Evolutionary conservation across 2,329 filamentous ascomycete genomes (phyloP), one percentile per base, ranked within the genome.

Genomic region (Penicillium aurantiogriseum): DNA sequence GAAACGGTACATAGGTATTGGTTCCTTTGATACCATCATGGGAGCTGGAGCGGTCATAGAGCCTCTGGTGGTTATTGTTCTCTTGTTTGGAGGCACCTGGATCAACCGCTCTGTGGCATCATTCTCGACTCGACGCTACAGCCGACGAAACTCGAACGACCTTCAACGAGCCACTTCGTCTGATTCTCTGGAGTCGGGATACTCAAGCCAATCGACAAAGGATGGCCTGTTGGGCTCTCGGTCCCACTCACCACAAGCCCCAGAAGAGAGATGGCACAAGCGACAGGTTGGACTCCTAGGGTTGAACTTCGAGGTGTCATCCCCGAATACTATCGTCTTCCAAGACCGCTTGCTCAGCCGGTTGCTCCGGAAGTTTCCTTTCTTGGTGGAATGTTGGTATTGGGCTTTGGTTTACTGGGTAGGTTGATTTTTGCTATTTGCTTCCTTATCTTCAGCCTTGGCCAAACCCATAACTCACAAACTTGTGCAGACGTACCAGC

Each of bases 391-490:
- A 73, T 87, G 84, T 40, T 91, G 88, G 87, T 91, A 91, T 66
- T 91, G 88, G 88, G 84, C 85, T 3, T 75, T 90, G 61, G 86
- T 91, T 50, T 91, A 91, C 76, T 91, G 88, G 87, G 88, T 90
- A 81, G 66, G 82, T 69, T 31, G n/a, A 31, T 54, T n/a, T 19
- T 19, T 17, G 23, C 8, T 40, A 19, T 27, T 44, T 35, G 1
- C 13, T 46, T 39, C 9, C 25, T n/a, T 11, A 44, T 19, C 9
- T 6, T 29, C 10, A 15, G 25, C 27, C 25, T 29, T 44, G 25
- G 17, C 17, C 25, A 27, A 44, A 13, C 25, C 9, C 9, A 44
- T 17, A 25, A 36, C 61, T 68, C 29, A 66, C 39, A 44, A 44
- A 25, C 15, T 10, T n/a, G 25, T 35, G 40, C 60, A 89, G 87